Evolutionary conservation across 1,284 basidiomycete species (phyloP), one percentile per base, ranked within the genome.

Genomic region (Rhodotorula sp.): DNA sequence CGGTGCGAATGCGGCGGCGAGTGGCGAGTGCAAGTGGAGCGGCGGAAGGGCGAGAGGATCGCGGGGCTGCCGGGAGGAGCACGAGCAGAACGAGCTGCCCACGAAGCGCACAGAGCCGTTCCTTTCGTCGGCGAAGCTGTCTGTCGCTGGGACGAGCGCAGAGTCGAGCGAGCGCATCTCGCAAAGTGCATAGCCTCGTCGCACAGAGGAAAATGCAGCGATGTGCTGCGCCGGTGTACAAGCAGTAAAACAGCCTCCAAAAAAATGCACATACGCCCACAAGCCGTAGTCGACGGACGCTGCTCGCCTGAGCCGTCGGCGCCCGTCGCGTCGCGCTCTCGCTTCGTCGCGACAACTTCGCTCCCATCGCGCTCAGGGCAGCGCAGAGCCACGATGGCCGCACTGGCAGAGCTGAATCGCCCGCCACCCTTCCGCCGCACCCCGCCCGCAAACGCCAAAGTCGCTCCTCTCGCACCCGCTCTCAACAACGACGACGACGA

Each of bases 331-430:
- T 34, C 44, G 57, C 55, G 21, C 63, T 45, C 44, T 48, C 58
- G 34, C 34, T 34, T 34, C 34, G 34, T 34, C 8, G 48, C 49
- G 19, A 46, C 48, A 7, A 48, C 34, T 25, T 16, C 19, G 25
- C 58, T 12, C 19, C 7, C 10, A 9, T 12, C 49, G n/a, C 53
- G 17, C 23, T n/a, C 23, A 34, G 34, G 34, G 34, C 45, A 21
- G 17, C 27, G 41, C 52, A 45, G 44, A 19, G 14, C 42, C 14
- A 21, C 19, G 9, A 68, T 68, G 71, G 27, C 63, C 2, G 71
- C 71, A 12, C 64, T 68, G 34, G 63, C 66, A 41, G 71, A 72
- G 46, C 64, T 68, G 44, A 68, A 68, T 41, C 62, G 70, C 17
- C 62, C 56, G 2, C 64, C 64, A 21, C 46, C 50, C 42, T 45